Conservation (phyloP, 768 basidiomycete genomes). For the Dacryopinax spathularia region DNA sequence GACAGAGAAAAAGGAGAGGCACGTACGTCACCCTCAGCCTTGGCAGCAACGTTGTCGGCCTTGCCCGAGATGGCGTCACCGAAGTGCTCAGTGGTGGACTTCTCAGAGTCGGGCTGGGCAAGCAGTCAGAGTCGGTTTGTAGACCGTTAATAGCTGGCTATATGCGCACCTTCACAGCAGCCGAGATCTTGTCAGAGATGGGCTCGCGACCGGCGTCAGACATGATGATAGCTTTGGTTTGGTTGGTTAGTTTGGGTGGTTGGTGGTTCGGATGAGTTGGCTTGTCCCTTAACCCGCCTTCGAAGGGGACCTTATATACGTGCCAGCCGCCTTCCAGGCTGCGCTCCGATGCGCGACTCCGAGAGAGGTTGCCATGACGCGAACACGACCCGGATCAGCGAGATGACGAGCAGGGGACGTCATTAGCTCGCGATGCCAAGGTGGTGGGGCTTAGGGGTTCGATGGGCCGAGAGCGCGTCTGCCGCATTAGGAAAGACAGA, state of each 20-base stretch:
- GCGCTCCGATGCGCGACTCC: not conserved
- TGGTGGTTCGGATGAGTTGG: not conserved
- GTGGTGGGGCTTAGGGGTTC: not conserved
- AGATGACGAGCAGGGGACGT: not conserved
- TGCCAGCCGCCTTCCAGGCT: not conserved
- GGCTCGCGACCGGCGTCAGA: slow-evolving; percentile 45
- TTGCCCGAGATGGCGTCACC: slow-evolving; percentile 39
- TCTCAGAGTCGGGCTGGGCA: slow-evolving; percentile 43
- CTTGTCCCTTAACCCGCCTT: not conserved
- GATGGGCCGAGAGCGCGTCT: not conserved
- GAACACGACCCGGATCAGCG: not conserved
- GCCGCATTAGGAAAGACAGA: not conserved
- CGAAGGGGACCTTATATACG: not conserved
- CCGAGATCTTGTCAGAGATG: slow-evolving; percentile 41
- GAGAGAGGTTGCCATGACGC: not conserved
- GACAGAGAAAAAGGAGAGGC: not conserved
- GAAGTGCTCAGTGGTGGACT: slow-evolving; percentile 36
- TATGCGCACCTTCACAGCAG: slow-evolving; percentile 35
- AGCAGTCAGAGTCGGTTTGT: not conserved
- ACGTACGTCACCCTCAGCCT: slow-evolving; percentile 36
- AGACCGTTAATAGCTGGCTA: not conserved
- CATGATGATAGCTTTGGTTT: slow-evolving; percentile 25
- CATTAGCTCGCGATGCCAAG: not conserved
- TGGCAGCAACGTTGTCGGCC: slow-evolving; percentile 35
- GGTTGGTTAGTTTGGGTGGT: not conserved